phyloP scores from a whole-genome alignment of 2,329 filamentous ascomycete species.

The Daldinia sp. region DNA sequence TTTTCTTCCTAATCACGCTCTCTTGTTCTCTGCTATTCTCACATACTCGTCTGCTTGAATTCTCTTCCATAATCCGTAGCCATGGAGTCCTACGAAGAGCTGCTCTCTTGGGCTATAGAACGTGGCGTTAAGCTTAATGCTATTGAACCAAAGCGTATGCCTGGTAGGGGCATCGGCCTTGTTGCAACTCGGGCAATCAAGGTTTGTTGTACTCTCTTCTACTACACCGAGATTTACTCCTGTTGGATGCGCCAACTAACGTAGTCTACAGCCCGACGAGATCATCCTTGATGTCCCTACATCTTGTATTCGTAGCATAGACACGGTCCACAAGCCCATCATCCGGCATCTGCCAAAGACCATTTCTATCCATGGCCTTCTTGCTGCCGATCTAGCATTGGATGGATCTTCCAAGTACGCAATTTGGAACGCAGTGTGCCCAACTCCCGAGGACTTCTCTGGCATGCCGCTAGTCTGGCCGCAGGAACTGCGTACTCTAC shows the following conservation, averaged over 20 bases:
- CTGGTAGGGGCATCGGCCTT: constrained; percentile 82
- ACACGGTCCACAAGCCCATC: constrained; percentile 68
- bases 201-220: constrained; percentile 58
- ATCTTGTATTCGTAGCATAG: constrained; percentile 72
- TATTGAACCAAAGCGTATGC: constrained; percentile 74
- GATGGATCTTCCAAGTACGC: constrained; percentile 61
- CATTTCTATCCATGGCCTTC: constrained; percentile 75
- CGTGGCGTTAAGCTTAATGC: constrained; percentile 76
- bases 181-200: constrained; percentile 75
- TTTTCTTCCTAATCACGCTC: neutral
- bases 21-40: neutral
- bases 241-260: constrained; percentile 12
- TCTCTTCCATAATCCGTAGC: neutral
- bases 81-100: constrained; percentile 57
- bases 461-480: constrained; percentile 65
- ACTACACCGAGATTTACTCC: neutral
- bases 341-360: constrained; percentile 63
- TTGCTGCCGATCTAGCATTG: constrained; percentile 76
- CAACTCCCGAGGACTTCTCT: constrained; percentile 69
- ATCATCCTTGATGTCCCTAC: constrained; percentile 74
- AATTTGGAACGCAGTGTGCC: constrained; percentile 76
- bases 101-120: constrained; percentile 75
- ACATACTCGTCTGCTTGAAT: neutral
- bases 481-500: constrained; percentile 57
- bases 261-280: constrained; percentile 63